A percentile compares a stretch with the other conserved stretches of the same genome.
These are phyloP conservation scores for Tephrocybe sp. DNA, from an alignment of 768 basidiomycete genomes.

Conservation along the genomic window DNA sequence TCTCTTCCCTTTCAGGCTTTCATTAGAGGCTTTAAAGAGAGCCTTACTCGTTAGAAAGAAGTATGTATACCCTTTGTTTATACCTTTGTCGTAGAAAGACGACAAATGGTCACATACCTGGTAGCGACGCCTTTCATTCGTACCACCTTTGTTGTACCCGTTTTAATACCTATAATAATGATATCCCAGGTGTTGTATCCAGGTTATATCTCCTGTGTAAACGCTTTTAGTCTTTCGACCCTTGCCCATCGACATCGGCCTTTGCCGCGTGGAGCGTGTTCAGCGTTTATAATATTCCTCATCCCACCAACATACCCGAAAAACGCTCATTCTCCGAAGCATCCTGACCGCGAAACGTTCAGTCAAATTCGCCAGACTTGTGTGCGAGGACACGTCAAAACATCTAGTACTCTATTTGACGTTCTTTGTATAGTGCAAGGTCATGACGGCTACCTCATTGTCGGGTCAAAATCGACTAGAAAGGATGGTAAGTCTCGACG, in stretches of 20 bases:
- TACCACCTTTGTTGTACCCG: constrained; percentile 5
- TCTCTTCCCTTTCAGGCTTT: constrained; percentile 62
- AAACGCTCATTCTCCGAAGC: not conserved
- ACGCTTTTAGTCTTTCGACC: not conserved
- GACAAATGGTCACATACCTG: not conserved
- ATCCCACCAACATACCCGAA: not conserved
- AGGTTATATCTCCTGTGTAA: constrained; percentile 2
- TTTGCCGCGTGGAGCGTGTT: constrained; percentile 16
- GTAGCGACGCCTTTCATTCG: not conserved
- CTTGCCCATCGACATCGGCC: constrained; percentile 6
- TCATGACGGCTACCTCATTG: constrained; percentile 1
- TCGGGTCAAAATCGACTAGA: constrained; percentile 3
- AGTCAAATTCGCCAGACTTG: not conserved
- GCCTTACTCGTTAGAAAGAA: constrained; percentile 29
- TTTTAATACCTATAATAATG: constrained; percentile 8
- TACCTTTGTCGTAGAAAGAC: not conserved
- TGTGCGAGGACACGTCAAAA: not conserved
- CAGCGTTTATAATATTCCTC: constrained; percentile 3
- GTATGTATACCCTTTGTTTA: constrained; percentile 10
- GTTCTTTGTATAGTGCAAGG: not conserved
- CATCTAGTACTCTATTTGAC: not conserved
- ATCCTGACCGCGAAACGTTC: not conserved
- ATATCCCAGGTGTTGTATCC: constrained; percentile 7
- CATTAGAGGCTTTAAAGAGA: constrained; percentile 65
- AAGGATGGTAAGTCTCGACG: constrained; percentile 10